These are phyloP conservation scores for Jaminaea rosea DNA, from an alignment of 1,284 basidiomycete genomes.

Conservation along the genomic window DNA sequence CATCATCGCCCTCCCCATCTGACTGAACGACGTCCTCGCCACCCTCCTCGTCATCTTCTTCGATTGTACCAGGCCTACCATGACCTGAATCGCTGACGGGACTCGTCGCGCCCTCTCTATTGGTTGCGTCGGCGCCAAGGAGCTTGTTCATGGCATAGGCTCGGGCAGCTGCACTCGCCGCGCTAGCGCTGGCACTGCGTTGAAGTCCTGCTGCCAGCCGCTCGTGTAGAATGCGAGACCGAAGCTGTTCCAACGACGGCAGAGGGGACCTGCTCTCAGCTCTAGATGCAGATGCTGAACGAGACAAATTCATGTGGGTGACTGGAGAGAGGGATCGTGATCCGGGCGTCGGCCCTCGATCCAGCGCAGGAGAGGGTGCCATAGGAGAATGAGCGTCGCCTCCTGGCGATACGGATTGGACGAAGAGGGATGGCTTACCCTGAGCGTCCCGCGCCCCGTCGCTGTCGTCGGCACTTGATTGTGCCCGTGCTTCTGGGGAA, in stretches of 20 bases:
- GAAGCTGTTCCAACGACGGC: slow-evolving; percentile 41
- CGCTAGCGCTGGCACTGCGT: slow-evolving; percentile 33
- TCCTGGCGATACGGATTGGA: neutral
- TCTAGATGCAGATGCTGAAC: slow-evolving; percentile 12
- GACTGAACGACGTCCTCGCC: slow-evolving; percentile 1
- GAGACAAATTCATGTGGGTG: slow-evolving; percentile 2
- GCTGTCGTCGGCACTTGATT: no score
- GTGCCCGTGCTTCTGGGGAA: no score
- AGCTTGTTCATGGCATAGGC: slow-evolving; percentile 44
- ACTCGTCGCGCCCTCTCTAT: slow-evolving; percentile 9
- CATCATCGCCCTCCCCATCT: neutral
- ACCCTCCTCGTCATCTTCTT: slow-evolving; percentile 6
- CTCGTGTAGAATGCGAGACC: slow-evolving; percentile 37
- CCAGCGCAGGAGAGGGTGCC: neutral
- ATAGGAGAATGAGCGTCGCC: neutral
- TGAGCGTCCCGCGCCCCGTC: neutral
- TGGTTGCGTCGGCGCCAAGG: slow-evolving; percentile 21
- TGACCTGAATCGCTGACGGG: slow-evolving; percentile 7
- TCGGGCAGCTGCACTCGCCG: slow-evolving; percentile 38
- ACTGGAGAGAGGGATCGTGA: slow-evolving; percentile 5
- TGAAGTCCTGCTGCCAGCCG: slow-evolving; percentile 27
- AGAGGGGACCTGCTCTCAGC: slow-evolving; percentile 18
- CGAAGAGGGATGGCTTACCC: neutral
- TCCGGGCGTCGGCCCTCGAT: neutral
- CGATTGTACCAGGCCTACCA: no score